A percentile compares a stretch with the other conserved stretches of the same genome.
phyloP scores from a whole-genome alignment of 176 grass and related monocot genomes.

The Neostapfia colusana region DNA sequence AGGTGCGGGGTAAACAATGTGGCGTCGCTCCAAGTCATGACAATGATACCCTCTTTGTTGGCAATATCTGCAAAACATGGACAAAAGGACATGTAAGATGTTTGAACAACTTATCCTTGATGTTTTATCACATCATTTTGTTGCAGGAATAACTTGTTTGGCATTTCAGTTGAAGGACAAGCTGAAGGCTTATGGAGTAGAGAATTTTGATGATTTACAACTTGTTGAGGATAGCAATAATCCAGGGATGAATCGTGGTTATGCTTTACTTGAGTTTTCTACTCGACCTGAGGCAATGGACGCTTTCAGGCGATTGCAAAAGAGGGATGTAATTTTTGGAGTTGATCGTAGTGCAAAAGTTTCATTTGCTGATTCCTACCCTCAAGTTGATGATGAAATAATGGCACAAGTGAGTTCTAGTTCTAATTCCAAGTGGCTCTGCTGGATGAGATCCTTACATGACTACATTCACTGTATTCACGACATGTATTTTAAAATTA shows the following conservation, averaged over 20 bases:
- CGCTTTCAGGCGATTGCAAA: slow-evolving; percentile 79
- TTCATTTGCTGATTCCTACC: slow-evolving; percentile 91
- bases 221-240: slow-evolving; percentile 78
- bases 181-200: slow-evolving; percentile 81
- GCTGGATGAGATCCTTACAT: too few relatives aligned
- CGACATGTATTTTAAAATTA: background rate
- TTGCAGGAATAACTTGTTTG: slow-evolving; percentile 36
- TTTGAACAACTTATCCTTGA: slow-evolving; percentile 15
- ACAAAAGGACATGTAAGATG: slow-evolving; percentile 78
- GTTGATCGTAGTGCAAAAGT: slow-evolving; percentile 83
- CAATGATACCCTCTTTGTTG: slow-evolving; percentile 91
- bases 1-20: slow-evolving; percentile 87
- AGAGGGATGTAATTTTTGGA: slow-evolving; percentile 87
- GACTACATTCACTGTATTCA: background rate
- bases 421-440: slow-evolving; percentile 3
- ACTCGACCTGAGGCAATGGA: slow-evolving; percentile 84
- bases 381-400: slow-evolving; percentile 83
- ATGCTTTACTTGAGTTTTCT: slow-evolving; percentile 93
- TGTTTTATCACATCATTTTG: slow-evolving; percentile 21
- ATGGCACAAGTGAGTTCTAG: slow-evolving; percentile 74
- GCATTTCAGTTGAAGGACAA: slow-evolving; percentile 77
- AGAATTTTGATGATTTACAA: slow-evolving; percentile 79
- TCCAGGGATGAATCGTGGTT: slow-evolving; percentile 84
- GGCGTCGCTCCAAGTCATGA: slow-evolving; percentile 92
- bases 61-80: slow-evolving; percentile 98